Evolutionary conservation across 139 green algal species (phyloP), one percentile per base, ranked within the genome.

Genomic region (Auxenochlorella protothecoides): DNA sequence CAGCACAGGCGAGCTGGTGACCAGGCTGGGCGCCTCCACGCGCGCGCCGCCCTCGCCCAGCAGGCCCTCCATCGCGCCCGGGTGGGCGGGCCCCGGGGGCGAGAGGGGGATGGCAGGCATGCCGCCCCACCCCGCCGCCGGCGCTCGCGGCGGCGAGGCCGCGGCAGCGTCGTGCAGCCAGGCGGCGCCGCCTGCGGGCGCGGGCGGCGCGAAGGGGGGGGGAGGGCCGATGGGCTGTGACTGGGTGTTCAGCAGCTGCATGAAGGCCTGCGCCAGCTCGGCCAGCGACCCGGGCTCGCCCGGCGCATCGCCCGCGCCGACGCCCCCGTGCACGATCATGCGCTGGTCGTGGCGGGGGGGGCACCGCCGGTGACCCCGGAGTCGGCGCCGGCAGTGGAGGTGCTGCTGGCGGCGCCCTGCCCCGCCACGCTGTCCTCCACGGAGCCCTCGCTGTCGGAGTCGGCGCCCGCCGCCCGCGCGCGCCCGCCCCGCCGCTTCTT

Each of bases 201-300:
- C 55, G 65, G 51, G 16, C 12, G 44, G 4, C 4, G 63, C 3
- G 6, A 11, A 15, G 16, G 14, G 63, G n/a, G 27, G 6, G 13
- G 13, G 5, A 16, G 7, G n/a, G 13, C 7, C n/a, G n/a, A 10
- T 52, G 62, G 51, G 62, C 52, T 44, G 27, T 44, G 27, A 52
- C n/a, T 65, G 63, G n/a, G 71, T 75, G 71, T 12, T 76, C 53
- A 82, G 56, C 68, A 82, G 61, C 10, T 73, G 15, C 66, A 76
- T 81, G 68, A 81, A 81, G 6, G 72, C 72, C 55, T 75, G 63
- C 3, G 77, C 73, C 12, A 82, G 75, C 57, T 79, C 77, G 7
- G 57, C 62, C 72, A 79, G 68, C 63, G 27, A 44, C 73, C 68
- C 53, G 73, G 71, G 16, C 78, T 66, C 67, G 72, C 62, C 52